Percentiles rank a stretch among this genome's conserved stretches.
These are phyloP conservation scores for Aspergillus latus DNA, from an alignment of 2,329 filamentous ascomycete species.

Conservation along the genomic window DNA sequence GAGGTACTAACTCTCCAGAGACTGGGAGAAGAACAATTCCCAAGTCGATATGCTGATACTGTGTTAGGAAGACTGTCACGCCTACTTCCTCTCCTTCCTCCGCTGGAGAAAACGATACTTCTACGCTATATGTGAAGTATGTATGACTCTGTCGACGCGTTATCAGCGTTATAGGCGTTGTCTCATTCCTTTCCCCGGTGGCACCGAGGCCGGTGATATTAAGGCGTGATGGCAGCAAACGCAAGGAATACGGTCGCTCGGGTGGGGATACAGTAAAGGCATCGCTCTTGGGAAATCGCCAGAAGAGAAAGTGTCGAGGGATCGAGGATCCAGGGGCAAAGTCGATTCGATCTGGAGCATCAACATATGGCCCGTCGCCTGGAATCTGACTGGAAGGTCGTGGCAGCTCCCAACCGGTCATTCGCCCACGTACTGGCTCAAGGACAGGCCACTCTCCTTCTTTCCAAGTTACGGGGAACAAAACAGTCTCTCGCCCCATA, in stretches of 20 bases:
- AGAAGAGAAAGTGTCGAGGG: slow-evolving; percentile 58
- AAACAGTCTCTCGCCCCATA: slow-evolving; percentile 57
- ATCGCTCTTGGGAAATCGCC: slow-evolving; percentile 50
- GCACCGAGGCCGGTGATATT: slow-evolving; percentile 53
- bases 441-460: slow-evolving; percentile 50
- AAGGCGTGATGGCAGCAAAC: slow-evolving; percentile 50
- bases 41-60: slow-evolving; percentile 23
- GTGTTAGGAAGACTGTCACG: slow-evolving; percentile 20
- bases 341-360: slow-evolving; percentile 47
- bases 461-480: slow-evolving; percentile 52
- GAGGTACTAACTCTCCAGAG: background rate
- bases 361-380: slow-evolving; percentile 30
- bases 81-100: slow-evolving; percentile 20
- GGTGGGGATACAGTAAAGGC: slow-evolving; percentile 50
- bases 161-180: slow-evolving; percentile 8
- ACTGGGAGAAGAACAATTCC: slow-evolving; percentile 14
- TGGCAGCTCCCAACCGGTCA: slow-evolving; percentile 15
- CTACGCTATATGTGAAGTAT: slow-evolving; percentile 20
- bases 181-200: background rate
- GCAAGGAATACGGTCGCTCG: slow-evolving; percentile 46
- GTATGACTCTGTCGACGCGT: slow-evolving; percentile 22
- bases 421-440: slow-evolving; percentile 17
- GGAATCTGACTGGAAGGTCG: background rate
- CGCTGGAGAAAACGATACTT: slow-evolving; percentile 12
- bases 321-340: slow-evolving; percentile 49